These are phyloP conservation scores for Stenogyne calaminthoides DNA, from an alignment of 305 asterid species.

Conservation along the genomic window DNA sequence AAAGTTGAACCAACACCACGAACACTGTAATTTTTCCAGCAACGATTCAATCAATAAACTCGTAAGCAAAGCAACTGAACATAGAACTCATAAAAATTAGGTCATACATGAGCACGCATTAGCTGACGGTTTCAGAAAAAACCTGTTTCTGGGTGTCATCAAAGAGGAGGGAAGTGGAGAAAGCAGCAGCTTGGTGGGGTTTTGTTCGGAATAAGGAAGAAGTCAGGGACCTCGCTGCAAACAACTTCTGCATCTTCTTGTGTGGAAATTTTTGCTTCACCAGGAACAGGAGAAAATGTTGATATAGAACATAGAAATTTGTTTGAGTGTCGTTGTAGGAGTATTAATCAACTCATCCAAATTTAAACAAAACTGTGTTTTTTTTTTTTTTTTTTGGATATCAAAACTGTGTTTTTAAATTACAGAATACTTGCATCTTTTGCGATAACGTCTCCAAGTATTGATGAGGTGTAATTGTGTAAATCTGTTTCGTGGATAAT, in stretches of 20 bases:
- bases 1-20: constrained; percentile 3
- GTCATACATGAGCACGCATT: background rate
- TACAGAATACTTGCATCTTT: background rate
- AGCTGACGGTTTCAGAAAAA: background rate
- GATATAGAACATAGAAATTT: too few relatives aligned
- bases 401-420: too few relatives aligned
- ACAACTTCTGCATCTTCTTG: constrained; percentile 59
- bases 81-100: constrained; percentile 9
- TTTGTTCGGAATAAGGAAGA: constrained; percentile 46
- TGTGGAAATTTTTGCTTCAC: background rate
- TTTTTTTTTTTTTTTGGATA: too few relatives aligned
- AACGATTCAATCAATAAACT: constrained; percentile 9
- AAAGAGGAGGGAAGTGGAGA: constrained; percentile 77
- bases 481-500: background rate
- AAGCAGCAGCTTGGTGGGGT: constrained; percentile 46
- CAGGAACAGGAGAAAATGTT: background rate
- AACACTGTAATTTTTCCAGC: background rate
- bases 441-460: constrained; percentile 17
- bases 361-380: too few relatives aligned
- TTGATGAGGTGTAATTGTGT: constrained; percentile 22
- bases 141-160: constrained; percentile 95
- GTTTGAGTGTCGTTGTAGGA: too few relatives aligned
- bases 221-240: constrained; percentile 54
- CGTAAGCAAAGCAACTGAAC: background rate
- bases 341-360: too few relatives aligned